Percentiles rank a stretch among this genome's conserved stretches.
These are phyloP conservation scores for Talaromyces sp. DNA, from an alignment of 2,329 filamentous ascomycete genomes.

Conservation along the genomic window DNA sequence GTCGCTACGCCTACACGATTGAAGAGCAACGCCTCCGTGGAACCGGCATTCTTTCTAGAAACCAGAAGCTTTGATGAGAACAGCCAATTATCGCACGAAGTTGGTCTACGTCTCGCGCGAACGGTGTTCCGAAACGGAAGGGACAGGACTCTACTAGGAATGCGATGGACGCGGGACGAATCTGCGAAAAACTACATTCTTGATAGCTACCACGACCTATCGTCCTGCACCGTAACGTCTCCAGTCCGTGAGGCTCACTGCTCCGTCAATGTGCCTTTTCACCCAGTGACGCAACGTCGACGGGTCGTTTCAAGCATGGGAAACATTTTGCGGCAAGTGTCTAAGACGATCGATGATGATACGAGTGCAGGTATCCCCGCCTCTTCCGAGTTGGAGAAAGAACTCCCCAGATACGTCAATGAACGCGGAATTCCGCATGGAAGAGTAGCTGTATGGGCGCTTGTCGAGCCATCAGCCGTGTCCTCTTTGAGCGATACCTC, in stretches of 20 bases:
- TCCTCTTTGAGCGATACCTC: neutral
- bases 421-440: slow-evolving; percentile 34
- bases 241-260: slow-evolving; percentile 16
- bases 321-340: slow-evolving; percentile 38
- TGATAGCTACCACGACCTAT: slow-evolving; percentile 26
- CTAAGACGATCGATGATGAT: slow-evolving; percentile 23
- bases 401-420: slow-evolving; percentile 36
- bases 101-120: slow-evolving; percentile 39
- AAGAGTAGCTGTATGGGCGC: slow-evolving; percentile 39
- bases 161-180: slow-evolving; percentile 29
- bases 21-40: slow-evolving; percentile 26
- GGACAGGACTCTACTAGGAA: slow-evolving; percentile 36
- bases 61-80: slow-evolving; percentile 15
- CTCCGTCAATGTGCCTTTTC: slow-evolving; percentile 29
- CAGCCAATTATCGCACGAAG: slow-evolving; percentile 22
- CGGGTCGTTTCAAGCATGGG: slow-evolving; percentile 40
- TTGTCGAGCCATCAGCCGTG: slow-evolving; percentile 31
- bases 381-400: slow-evolving; percentile 38
- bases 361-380: slow-evolving; percentile 33
- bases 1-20: slow-evolving; percentile 24
- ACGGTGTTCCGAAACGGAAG: slow-evolving; percentile 40
- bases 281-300: slow-evolving; percentile 34
- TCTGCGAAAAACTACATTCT: slow-evolving; percentile 21
- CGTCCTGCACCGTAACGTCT: slow-evolving; percentile 27
- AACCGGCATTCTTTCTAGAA: slow-evolving; percentile 30